Conservation (phyloP, 352 stramenopile genomes). For the Phytopythium boreale region DNA sequence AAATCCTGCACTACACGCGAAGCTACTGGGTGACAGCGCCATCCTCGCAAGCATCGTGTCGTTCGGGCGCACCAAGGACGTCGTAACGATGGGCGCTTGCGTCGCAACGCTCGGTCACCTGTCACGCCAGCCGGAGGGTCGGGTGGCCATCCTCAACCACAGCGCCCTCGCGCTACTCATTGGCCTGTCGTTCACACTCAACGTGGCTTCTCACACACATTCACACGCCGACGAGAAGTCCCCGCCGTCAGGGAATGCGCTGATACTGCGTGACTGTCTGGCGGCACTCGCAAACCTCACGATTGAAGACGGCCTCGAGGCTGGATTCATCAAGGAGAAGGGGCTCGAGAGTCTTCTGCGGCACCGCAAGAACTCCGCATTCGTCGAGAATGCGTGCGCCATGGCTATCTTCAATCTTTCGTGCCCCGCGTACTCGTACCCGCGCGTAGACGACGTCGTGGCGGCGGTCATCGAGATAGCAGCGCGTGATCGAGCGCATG, state of each 20-base stretch:
- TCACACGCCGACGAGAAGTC: conserved; percentile 8
- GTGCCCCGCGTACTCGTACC: conserved; percentile 61
- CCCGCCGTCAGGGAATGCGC: not conserved
- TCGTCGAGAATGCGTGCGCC: conserved; percentile 37
- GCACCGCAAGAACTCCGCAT: conserved; percentile 33
- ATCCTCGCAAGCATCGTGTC: conserved; percentile 56
- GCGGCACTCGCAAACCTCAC: conserved; percentile 65
- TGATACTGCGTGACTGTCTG: conserved; percentile 43
- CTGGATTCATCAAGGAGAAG: conserved; percentile 71
- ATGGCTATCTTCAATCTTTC: conserved; percentile 71
- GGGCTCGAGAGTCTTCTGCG: conserved; percentile 57
- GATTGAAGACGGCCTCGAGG: conserved; percentile 68
- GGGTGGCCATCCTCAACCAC: conserved; percentile 51
- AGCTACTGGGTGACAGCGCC: conserved; percentile 49
- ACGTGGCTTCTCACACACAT: conserved; percentile 10
- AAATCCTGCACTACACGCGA: conserved; percentile 45
- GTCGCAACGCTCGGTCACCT: conserved; percentile 59
- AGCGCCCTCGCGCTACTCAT: conserved; percentile 43
- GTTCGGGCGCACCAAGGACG: conserved; percentile 63
- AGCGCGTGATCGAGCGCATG: conserved; percentile 20
- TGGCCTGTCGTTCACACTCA: conserved; percentile 24
- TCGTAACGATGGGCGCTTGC: conserved; percentile 42
- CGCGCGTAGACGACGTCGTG: conserved; percentile 62
- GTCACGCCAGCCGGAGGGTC: conserved; percentile 37
- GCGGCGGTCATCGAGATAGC: conserved; percentile 54